Conservation (phyloP, 495 filamentous ascomycete genomes). For the Penicillium coffeae region DNA sequence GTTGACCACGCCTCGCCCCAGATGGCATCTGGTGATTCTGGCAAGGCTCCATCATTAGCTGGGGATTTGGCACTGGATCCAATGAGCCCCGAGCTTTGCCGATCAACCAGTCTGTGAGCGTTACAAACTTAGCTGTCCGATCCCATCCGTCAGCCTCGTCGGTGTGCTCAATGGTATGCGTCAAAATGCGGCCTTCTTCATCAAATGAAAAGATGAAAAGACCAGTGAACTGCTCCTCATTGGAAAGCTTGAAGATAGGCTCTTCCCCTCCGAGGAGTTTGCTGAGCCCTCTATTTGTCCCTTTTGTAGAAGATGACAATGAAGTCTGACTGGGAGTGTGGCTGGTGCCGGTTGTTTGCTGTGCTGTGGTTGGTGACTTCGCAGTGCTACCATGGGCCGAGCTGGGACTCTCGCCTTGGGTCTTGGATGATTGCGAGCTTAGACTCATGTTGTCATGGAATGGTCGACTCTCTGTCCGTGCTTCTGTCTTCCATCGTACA, state of each 20-base stretch:
- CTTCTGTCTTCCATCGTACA: conserved; percentile 76
- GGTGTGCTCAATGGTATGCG: conserved; percentile 90
- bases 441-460: conserved; percentile 8
- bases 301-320: conserved; percentile 20
- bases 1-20: neutral
- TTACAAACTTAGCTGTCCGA: conserved; percentile 67
- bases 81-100: conserved; percentile 53
- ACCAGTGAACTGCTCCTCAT: conserved; percentile 55
- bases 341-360: conserved; percentile 1
- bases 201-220: conserved; percentile 97
- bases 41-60: conserved; percentile 28
- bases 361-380: neutral
- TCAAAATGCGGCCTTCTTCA: conserved; percentile 73
- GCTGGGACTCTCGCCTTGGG: neutral
- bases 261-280: conserved; percentile 55
- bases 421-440: neutral
- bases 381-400: conserved; percentile 1
- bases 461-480: conserved; percentile 29
- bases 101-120: conserved; percentile 83
- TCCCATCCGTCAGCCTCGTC: conserved; percentile 74
- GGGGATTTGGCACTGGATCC: conserved; percentile 37
- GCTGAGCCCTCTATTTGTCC: conserved; percentile 38
- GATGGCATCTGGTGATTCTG: conserved; percentile 11
- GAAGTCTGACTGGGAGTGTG: conserved; percentile 17
- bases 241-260: conserved; percentile 68